phyloP scores from a whole-genome alignment of 73 alveolate species.

The Paramecium tetraurelia region DNA sequence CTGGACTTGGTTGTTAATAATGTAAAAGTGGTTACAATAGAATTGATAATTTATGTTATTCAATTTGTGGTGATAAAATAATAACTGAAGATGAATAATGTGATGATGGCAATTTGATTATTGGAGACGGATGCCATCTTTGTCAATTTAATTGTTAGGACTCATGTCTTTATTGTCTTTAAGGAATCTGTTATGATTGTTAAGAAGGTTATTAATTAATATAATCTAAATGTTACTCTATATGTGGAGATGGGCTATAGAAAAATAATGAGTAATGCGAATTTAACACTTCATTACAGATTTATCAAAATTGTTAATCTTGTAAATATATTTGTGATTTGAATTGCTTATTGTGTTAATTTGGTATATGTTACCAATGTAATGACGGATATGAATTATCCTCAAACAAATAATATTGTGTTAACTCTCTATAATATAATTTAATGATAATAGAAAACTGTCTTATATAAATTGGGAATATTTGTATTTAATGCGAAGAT shows the following conservation, averaged over 20 bases:
- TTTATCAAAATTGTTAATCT: conserved; percentile 61
- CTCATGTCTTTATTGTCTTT: background rate
- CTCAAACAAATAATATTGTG: background rate
- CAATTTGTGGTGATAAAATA: background rate
- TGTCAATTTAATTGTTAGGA: background rate
- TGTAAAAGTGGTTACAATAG: background rate
- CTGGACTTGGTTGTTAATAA: background rate
- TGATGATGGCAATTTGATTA: background rate
- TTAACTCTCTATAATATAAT: background rate
- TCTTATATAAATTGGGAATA: background rate
- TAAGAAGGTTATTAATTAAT: background rate
- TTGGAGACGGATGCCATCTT: background rate
- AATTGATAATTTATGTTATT: background rate
- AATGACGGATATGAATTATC: background rate
- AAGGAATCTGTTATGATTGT: background rate
- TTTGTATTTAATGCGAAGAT: background rate
- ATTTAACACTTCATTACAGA: background rate
- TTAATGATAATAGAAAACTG: too few relatives aligned
- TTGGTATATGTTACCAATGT: background rate
- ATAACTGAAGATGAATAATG: background rate
- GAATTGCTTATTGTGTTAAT: background rate
- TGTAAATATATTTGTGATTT: background rate
- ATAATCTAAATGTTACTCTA: background rate
- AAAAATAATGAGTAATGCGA: background rate
- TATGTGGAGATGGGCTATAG: background rate